Base-by-base conservation (phyloP, 257 asterid genomes). In the Petunia axillaris region DNA sequence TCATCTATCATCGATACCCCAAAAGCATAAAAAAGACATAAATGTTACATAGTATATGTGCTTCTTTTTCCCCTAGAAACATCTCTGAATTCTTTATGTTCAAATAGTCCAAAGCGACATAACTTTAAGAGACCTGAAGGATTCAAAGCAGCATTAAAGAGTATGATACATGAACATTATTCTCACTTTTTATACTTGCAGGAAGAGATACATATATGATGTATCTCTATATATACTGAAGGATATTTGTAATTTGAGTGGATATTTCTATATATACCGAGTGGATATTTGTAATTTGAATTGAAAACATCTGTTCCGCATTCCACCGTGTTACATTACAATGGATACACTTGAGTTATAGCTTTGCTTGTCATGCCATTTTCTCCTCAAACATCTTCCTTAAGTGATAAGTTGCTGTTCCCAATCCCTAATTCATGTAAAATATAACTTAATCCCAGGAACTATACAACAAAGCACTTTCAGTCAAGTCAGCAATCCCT, bases 401-500 rank as follows among this genome's bases (percentile, higher is more conserved):
- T 43, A 64, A 64, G 37, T 43, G 46, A 14, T 16, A 65, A 65
- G 40, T 65, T 37, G 46, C 38, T 37, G 25, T 25, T 43, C 43
- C 50, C n/a, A 4, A 41, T 25, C 25, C 25, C 25, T 25, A 15
- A 58, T 43, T 16, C 8, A 16, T 6, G 14, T 3, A 16, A 13
- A 54, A 67, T 63, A 76, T 80, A 54, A 15, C 3, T 41, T 14
- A 41, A 43, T 44, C 16, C 74, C 94, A 95, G 99, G 97, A 92
- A 87, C 86, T 95, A 78, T 93, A 95, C 87, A 94, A 81, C 7
- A 95, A 89, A 83, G 98, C 99, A 78, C 85, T 95, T 43, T 88
- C 99, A 38, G 91, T 95, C 70, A 95, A 95, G 84, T 93, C 99
- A 40, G 98, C 99, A 64, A 95, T 95, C 50, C 98, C 99, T 84